phyloP scores from a whole-genome alignment of 352 stramenopile genomes.

The Elongisporangium prolatum region DNA sequence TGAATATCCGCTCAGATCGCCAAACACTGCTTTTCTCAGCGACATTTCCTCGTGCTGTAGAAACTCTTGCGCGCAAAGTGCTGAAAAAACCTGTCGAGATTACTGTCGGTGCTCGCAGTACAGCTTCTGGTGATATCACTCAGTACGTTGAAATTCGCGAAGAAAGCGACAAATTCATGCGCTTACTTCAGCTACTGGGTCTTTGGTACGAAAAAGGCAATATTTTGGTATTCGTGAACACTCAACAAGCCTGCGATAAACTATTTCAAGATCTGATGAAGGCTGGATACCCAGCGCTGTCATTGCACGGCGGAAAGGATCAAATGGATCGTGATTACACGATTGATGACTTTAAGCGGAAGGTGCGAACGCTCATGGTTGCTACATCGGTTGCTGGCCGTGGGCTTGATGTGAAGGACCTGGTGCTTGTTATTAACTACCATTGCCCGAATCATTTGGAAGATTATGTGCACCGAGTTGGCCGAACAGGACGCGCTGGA shows the following conservation, averaged over 20 bases:
- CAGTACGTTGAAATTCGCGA: constrained; percentile 99
- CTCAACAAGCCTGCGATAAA: constrained; percentile 95
- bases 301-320: constrained; percentile 98
- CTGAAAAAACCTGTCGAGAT: constrained; percentile 97
- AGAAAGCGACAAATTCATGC: constrained; percentile 98
- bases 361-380: constrained; percentile 90
- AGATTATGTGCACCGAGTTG: constrained; percentile 99
- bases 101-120: constrained; percentile 93
- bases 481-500: constrained; percentile 93
- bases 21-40: constrained; percentile 97
- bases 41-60: constrained; percentile 94
- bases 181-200: constrained; percentile 95
- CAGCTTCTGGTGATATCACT: constrained; percentile 95
- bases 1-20: constrained; percentile 89
- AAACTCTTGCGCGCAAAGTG: constrained; percentile 85
- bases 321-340: constrained; percentile 99
- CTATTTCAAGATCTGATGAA: constrained; percentile 97
- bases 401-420: constrained; percentile 98
- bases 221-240: constrained; percentile 99
- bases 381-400: constrained; percentile 96
- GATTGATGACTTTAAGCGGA: constrained; percentile 98
- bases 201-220: constrained; percentile 97
- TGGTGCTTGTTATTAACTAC: constrained; percentile 99
- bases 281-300: constrained; percentile 94
- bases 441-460: constrained; percentile 99